Percentiles rank a stretch among this genome's conserved stretches.
These are phyloP conservation scores for Akebia trifoliata DNA, from an alignment of 164 flowering plant genomes.

Conservation along the genomic window DNA sequence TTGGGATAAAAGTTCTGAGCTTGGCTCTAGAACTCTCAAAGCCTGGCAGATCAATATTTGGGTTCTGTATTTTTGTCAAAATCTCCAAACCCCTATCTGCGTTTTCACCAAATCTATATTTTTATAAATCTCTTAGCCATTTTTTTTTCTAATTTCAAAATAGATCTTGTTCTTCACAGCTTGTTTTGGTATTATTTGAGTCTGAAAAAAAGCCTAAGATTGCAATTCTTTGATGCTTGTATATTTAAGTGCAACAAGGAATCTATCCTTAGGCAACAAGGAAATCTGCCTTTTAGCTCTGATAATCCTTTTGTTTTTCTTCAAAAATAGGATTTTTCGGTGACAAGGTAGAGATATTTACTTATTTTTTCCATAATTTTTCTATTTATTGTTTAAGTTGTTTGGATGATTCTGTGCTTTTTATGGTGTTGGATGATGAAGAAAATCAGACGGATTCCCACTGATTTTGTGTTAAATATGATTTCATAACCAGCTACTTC, in stretches of 20 bases:
- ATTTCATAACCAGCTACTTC: slow-evolving; percentile 31
- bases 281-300: slow-evolving; percentile 23
- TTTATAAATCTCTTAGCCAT: too few relatives aligned
- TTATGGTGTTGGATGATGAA: slow-evolving; percentile 34
- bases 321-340: slow-evolving; percentile 18
- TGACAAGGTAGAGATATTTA: slow-evolving; percentile 22
- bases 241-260: slow-evolving; percentile 6
- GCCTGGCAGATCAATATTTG: too few relatives aligned
- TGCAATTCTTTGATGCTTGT: slow-evolving; percentile 19
- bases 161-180: too few relatives aligned
- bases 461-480: slow-evolving; percentile 28
- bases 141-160: too few relatives aligned
- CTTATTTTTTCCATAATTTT: not conserved
- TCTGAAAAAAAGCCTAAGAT: too few relatives aligned
- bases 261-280: slow-evolving; percentile 24
- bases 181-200: too few relatives aligned
- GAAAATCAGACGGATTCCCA: slow-evolving; percentile 60
- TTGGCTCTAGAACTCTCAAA: too few relatives aligned
- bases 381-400: not conserved
- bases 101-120: too few relatives aligned
- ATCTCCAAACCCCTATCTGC: too few relatives aligned
- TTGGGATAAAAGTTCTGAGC: too few relatives aligned
- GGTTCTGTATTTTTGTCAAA: too few relatives aligned
- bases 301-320: slow-evolving; percentile 11
- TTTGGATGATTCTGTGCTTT: not conserved